Percentiles rank a stretch among this genome's conserved stretches.
Evolutionary conservation across 2,329 filamentous ascomycete genomes (phyloP).

Genomic region (Periconia digitata): DNA sequence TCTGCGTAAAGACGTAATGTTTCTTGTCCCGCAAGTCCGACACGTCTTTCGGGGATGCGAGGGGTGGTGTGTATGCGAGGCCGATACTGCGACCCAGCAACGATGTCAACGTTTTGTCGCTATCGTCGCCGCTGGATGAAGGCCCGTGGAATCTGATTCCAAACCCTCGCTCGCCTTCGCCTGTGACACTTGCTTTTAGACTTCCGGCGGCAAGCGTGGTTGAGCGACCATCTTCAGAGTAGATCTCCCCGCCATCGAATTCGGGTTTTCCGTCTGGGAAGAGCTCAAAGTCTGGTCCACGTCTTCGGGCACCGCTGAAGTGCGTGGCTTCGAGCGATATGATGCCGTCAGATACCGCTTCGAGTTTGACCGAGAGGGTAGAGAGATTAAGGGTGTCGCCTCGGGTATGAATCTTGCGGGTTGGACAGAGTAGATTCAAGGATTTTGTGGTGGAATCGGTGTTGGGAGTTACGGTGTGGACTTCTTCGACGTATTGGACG

Average conservation of each 20-base stretch:
- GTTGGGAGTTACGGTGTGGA: constrained; percentile 56
- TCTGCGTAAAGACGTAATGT: constrained; percentile 51
- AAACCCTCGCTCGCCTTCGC: constrained; percentile 53
- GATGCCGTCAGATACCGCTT: constrained; percentile 61
- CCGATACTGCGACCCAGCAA: constrained; percentile 59
- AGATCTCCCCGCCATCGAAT: constrained; percentile 20
- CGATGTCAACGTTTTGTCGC: constrained; percentile 56
- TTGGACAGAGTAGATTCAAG: constrained; percentile 58
- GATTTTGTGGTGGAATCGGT: constrained; percentile 49
- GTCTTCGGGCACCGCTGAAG: constrained; percentile 56
- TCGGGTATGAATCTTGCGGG: constrained; percentile 55
- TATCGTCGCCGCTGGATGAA: constrained; percentile 27
- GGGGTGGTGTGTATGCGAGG: constrained; percentile 58
- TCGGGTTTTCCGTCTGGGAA: constrained; percentile 56
- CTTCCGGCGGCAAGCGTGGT: constrained; percentile 56
- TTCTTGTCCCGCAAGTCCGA: constrained; percentile 52
- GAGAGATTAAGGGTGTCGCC: constrained; percentile 60
- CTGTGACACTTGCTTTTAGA: constrained; percentile 55
- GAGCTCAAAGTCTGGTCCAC: constrained; percentile 60
- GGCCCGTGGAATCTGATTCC: constrained; percentile 58
- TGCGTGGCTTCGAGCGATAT: constrained; percentile 62
- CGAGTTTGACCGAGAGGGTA: constrained; percentile 59
- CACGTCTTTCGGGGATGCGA: constrained; percentile 56
- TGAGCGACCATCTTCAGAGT: constrained; percentile 38
- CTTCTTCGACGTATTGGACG: constrained; percentile 67